Conservation (phyloP, 129 eudicot species). For the Erigeron canadensis region DNA sequence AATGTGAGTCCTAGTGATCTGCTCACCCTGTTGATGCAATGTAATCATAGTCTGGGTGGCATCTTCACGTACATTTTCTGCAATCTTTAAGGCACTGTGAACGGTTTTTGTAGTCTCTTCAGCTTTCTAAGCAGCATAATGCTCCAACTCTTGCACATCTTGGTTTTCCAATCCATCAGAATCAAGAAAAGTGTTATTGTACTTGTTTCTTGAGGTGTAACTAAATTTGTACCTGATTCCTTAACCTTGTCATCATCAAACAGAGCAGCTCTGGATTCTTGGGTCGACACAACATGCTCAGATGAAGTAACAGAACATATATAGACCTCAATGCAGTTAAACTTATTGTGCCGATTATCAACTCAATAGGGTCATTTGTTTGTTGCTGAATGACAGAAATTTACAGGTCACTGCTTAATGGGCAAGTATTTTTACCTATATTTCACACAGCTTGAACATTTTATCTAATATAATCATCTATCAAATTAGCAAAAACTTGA, state of each 20-base stretch:
- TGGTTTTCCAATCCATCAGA: conserved; percentile 86
- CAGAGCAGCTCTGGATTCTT: no score
- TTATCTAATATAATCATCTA: no score
- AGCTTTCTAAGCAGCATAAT: conserved; percentile 80
- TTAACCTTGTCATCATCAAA: conserved; percentile 23
- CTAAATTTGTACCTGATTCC: conserved; percentile 43
- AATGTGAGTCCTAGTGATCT: conserved; percentile 80
- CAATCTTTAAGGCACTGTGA: conserved; percentile 74
- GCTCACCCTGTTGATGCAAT: conserved; percentile 97
- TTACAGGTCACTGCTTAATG: no score
- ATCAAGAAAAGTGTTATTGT: conserved; percentile 74
- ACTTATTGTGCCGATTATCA: no score
- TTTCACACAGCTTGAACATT: no score
- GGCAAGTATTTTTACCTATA: no score
- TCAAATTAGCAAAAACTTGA: no score
- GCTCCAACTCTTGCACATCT: conserved; percentile 73
- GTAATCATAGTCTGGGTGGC: conserved; percentile 83
- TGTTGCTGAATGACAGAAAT: no score
- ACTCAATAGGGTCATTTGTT: no score
- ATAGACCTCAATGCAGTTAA: no score
- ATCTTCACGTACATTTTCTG: conserved; percentile 83
- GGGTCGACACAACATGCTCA: no score
- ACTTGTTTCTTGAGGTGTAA: conserved; percentile 63
- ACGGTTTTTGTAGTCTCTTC: conserved; percentile 91
- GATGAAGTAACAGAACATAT: no score